Percentiles rank a stretch among this genome's conserved stretches.
These are phyloP conservation scores for Raddia guianensis DNA, from an alignment of 176 grass and related monocot species.

Conservation along the genomic window DNA sequence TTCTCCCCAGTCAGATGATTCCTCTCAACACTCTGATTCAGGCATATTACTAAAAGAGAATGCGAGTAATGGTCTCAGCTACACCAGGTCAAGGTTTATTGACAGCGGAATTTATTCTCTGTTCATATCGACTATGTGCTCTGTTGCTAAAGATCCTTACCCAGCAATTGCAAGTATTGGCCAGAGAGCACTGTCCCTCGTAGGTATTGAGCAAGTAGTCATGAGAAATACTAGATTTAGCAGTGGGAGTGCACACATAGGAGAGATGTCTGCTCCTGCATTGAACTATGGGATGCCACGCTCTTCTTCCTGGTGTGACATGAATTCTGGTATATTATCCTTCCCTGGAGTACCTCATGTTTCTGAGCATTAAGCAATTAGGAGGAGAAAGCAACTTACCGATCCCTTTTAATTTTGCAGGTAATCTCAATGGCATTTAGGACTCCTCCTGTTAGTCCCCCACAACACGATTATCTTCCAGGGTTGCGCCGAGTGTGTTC, in stretches of 20 bases:
- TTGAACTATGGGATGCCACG: constrained; percentile 83
- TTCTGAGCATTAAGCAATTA: no score
- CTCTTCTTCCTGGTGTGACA: constrained; percentile 96
- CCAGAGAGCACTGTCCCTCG: constrained; percentile 71
- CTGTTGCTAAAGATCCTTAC: constrained; percentile 87
- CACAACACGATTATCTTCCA: constrained; percentile 84
- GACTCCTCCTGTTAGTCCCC: constrained; percentile 96
- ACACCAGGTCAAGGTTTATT: constrained; percentile 55
- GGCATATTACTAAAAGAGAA: constrained; percentile 76
- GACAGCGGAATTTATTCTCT: constrained; percentile 77
- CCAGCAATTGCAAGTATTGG: constrained; percentile 76
- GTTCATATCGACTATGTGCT: constrained; percentile 77
- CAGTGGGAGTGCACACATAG: constrained; percentile 53
- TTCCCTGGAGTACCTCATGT: constrained; percentile 15
- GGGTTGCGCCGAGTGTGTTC: constrained; percentile 90
- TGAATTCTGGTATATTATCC: constrained; percentile 72
- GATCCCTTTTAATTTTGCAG: constrained; percentile 50
- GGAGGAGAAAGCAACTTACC: no score
- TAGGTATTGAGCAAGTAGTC: constrained; percentile 85
- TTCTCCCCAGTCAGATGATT: constrained; percentile 93
- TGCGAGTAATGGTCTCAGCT: constrained; percentile 72
- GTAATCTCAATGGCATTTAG: constrained; percentile 75
- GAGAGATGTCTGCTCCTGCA: constrained; percentile 63
- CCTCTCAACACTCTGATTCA: constrained; percentile 91
- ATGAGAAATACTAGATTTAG: constrained; percentile 76